Base-by-base conservation (phyloP, 2,329 filamentous ascomycete genomes). In the Sarocladium oryzae region DNA sequence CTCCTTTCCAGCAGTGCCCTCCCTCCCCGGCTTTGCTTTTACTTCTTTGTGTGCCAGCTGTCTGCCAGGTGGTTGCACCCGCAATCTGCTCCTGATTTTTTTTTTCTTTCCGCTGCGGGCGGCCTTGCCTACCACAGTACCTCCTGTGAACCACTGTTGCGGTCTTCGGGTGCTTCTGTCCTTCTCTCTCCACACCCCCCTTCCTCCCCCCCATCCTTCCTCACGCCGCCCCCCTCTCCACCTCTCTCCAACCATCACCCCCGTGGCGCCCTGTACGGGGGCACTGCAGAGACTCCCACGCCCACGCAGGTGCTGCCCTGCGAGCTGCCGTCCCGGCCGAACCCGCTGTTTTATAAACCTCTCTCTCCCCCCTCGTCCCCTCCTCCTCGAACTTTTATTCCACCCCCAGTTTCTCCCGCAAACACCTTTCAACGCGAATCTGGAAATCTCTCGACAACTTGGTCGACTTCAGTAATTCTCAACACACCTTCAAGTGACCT, bases 301-400 rank as follows among this genome's bases (percentile, higher is more conserved):
- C 43, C 26, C 43, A 48, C 43, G 43, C 43, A 48, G 28, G 43
- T 26, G 28, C 43, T 48, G 43, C 43, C 43, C 43, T 48, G 43
- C 18, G 28, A 48, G 43, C 43, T 37, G 32, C 46, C 46, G 33
- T 37, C 46, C 43, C 46, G 46, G 46, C 46, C 46, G 46, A 49
- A 49, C 46, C 46, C 46, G 46, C 46, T 49, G 30, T 49, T 49
- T 49, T 49, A 49, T 49, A 49, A 49, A 49, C 46, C 46, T 49
- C 46, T 49, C 32, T 26, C 46, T 26, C 20, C 33, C 46, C 46
- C 30, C 43, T 48, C 43, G 26, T 49, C 46, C 46, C 32, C 46
- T 49, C 46, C 30, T 28, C 21, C 37, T 28, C 28, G 46, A 18
- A 36, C 33, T 37, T 37, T 37, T 49, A 49, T 37, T 49, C 26